These are phyloP conservation scores for Noccaea bulbosa DNA, from an alignment of 345 rosid genomes.

Conservation along the genomic window DNA sequence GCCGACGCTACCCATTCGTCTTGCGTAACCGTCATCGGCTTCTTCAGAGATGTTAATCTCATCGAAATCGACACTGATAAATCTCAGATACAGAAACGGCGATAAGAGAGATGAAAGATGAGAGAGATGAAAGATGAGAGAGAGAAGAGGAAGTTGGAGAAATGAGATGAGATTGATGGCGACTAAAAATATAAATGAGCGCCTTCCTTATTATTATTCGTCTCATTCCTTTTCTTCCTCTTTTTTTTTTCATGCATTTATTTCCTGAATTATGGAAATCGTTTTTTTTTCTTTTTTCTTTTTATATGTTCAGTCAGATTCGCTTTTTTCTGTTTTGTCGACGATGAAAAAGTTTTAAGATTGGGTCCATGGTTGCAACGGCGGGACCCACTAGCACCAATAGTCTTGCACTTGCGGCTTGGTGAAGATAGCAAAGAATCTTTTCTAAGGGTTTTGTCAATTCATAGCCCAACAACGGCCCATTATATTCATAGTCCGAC, in stretches of 20 bases:
- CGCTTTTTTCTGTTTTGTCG: conserved; percentile 3
- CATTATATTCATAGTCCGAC: background rate
- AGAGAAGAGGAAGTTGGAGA: conserved; percentile 36
- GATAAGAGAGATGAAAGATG: conserved; percentile 32
- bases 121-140: conserved; percentile 27
- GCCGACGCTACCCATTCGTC: conserved; percentile 77
- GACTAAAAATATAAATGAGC: conserved; percentile 30
- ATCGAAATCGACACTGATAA: conserved; percentile 17
- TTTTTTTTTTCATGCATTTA: conserved; percentile 8
- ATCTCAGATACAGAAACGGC: conserved; percentile 9
- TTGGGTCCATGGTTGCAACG: background rate
- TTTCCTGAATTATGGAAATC: conserved; percentile 1
- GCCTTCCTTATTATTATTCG: conserved; percentile 26
- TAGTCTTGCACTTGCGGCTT: background rate
- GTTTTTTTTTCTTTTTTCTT: conserved; percentile 17
- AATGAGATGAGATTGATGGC: conserved; percentile 29
- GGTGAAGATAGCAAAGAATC: background rate
- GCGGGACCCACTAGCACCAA: conserved; percentile 5
- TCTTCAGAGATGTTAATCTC: conserved; percentile 9
- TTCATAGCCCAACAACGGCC: background rate
- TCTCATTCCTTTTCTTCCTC: conserved; percentile 5
- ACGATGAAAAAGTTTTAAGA: conserved; percentile 19
- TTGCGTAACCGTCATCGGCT: conserved; percentile 35
- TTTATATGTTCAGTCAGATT: conserved; percentile 26
- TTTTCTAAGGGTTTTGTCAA: background rate